Evolutionary conservation across 352 stramenopile genomes (phyloP), one percentile per base, ranked within the genome.

Genomic region (Albugo laibachii): DNA sequence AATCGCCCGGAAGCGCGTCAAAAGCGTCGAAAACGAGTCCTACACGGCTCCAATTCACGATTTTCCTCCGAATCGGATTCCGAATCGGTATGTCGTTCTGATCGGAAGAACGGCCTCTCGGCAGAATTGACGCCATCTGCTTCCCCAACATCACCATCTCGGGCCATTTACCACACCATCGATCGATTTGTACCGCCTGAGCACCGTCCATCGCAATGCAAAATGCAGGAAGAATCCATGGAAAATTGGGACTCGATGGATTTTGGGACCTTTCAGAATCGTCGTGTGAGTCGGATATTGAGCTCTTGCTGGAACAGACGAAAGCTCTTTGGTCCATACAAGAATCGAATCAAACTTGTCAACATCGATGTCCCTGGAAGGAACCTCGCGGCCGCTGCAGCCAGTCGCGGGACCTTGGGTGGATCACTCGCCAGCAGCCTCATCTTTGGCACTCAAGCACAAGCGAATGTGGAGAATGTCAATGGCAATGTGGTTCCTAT

Each of bases 301-400:
- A 83, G 72, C 49, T 84, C 75, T 4, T 87, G 75, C 47, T 52
- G 84, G 49, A 69, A 87, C 61, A 84, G 84, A 60, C 63, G 75
- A 42, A 87, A 87, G 54, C 49, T 87, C 13, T 66, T 83, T 41
- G 68, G 83, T 49, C 75, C 75, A 11, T 87, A 87, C 66, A 87
- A 87, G 61, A 77, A 87, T 44, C 72, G 80, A 36, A 69, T 87
- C 24, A 79, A 83, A 47, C 58, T 87, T 2, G 67, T 87, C 48
- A 87, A 87, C 50, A 85, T 87, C 48, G 80, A 68, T n/a, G 61
- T 85, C 3, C 60, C 72, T 5, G 54, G 65, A 14, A 43, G 20
- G 3, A 3, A 8, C 3, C 16, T 43, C 8, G 20, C 16, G 16
- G 45, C 45, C 13, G n/a, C 49, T 1, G 35, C 47, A 10, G 38